Percentiles rank a stretch among this genome's conserved stretches.
phyloP scores from a whole-genome alignment of 495 filamentous ascomycete species.

The Letharia columbiana region DNA sequence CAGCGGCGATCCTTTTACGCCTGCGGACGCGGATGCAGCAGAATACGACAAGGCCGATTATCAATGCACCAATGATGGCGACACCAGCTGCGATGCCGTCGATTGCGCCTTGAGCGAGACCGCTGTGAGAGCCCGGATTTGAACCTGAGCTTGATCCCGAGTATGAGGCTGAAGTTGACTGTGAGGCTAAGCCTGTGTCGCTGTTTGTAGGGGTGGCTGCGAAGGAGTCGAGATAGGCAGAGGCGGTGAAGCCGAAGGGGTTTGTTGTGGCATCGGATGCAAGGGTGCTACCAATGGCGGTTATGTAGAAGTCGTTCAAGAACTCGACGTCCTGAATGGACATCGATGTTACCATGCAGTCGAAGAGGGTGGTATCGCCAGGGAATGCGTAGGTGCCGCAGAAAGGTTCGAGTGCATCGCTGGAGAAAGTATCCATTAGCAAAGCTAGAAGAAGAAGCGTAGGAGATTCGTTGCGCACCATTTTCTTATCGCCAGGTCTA shows the following conservation, averaged over 20 bases:
- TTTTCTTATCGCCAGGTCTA: slow-evolving; percentile 21
- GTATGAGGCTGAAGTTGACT: background rate
- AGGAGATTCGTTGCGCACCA: slow-evolving; percentile 14
- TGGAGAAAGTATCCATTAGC: background rate
- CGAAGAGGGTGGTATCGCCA: slow-evolving; percentile 14
- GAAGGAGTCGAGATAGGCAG: background rate
- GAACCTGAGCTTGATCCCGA: background rate
- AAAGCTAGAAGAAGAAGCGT: background rate
- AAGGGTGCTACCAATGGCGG: slow-evolving; percentile 20
- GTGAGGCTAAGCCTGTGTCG: background rate
- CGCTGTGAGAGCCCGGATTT: background rate
- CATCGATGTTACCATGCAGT: slow-evolving; percentile 4
- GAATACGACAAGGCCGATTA: slow-evolving; percentile 11
- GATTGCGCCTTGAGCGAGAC: slow-evolving; percentile 17
- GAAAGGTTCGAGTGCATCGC: slow-evolving; percentile 12
- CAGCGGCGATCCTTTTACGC: slow-evolving; percentile 7
- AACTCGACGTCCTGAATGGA: slow-evolving; percentile 11
- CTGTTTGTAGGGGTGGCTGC: background rate
- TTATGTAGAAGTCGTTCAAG: slow-evolving; percentile 19
- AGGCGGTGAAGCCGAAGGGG: slow-evolving; percentile 10
- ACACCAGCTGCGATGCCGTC: slow-evolving; percentile 17
- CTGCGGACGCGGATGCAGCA: slow-evolving; percentile 16
- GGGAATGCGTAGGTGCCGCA: slow-evolving; percentile 20
- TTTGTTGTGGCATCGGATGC: slow-evolving; percentile 3
- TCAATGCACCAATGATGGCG: slow-evolving; percentile 5